Evolutionary conservation across 371 early-diverging fungal species (phyloP).

Genomic region (Smittium culicis): DNA sequence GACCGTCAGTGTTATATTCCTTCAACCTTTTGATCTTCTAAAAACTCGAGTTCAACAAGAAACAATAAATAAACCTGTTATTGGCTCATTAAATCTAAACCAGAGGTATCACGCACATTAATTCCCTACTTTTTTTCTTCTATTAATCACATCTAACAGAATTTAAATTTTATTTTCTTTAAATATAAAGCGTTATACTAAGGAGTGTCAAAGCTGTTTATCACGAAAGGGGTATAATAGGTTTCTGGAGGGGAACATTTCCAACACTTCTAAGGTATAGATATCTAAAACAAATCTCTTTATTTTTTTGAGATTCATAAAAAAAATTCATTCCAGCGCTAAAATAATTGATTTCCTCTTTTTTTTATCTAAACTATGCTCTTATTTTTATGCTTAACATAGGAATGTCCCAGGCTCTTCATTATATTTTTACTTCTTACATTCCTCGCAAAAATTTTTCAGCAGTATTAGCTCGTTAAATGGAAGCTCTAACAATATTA

Average conservation of each 20-base stretch:
- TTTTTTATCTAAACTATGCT: too few relatives aligned
- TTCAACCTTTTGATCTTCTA: constrained; percentile 87
- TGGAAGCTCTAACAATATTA: constrained; percentile 1
- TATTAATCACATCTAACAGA: too few relatives aligned
- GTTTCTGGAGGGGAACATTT: constrained; percentile 84
- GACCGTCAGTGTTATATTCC: constrained; percentile 55
- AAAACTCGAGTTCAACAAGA: constrained; percentile 73
- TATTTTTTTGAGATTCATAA: neutral
- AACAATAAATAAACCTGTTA: constrained; percentile 33
- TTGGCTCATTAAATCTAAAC: constrained; percentile 29
- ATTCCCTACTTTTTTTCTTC: neutral
- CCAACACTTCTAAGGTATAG: constrained; percentile 65
- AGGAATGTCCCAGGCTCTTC: constrained; percentile 31
- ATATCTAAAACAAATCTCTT: neutral
- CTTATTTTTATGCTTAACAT: constrained; percentile 54
- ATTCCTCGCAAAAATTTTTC: constrained; percentile 14
- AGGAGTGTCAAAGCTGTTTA: neutral
- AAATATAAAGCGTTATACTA: neutral
- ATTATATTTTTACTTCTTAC: constrained; percentile 31
- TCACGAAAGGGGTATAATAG: constrained; percentile 42
- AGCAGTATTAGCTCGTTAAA: neutral
- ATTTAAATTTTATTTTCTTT: too few relatives aligned
- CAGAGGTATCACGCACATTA: constrained; percentile 38
- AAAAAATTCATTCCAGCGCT: too few relatives aligned
- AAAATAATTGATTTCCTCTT: too few relatives aligned